Evolutionary conservation across 345 rosid species (phyloP).

Genomic region (Durio zibethinus): DNA sequence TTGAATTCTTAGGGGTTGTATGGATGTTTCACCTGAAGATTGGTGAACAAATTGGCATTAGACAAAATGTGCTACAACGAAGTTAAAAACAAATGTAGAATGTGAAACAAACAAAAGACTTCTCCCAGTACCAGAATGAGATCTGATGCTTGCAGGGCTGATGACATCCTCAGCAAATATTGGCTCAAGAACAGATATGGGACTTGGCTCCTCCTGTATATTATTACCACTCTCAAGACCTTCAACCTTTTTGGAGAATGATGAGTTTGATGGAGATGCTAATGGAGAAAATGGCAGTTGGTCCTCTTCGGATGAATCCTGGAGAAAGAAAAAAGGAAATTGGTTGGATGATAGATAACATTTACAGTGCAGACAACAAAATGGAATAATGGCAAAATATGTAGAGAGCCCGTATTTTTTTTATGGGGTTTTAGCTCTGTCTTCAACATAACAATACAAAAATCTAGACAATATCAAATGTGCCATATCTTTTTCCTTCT

Average conservation of each 20-base stretch:
- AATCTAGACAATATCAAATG: background rate
- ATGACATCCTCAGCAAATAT: slow-evolving; percentile 57
- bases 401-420: background rate
- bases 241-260: slow-evolving; percentile 33
- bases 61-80: background rate
- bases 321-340: slow-evolving; percentile 20
- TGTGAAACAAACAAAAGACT: background rate
- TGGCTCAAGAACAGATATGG: slow-evolving; percentile 87
- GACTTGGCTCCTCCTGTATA: slow-evolving; percentile 63
- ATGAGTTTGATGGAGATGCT: slow-evolving; percentile 44
- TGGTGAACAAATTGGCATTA: slow-evolving; percentile 29
- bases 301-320: slow-evolving; percentile 40
- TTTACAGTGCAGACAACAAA: slow-evolving; percentile 7
- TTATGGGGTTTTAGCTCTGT: slow-evolving; percentile 2
- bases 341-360: slow-evolving; percentile 7
- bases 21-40: slow-evolving; percentile 44
- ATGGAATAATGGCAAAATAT: slow-evolving; percentile 9
- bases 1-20: slow-evolving; percentile 56
- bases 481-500: background rate
- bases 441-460: background rate
- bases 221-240: slow-evolving; percentile 44
- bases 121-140: slow-evolving; percentile 46
- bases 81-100: background rate
- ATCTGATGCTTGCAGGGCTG: slow-evolving; percentile 55
- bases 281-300: slow-evolving; percentile 40